phyloP scores from a whole-genome alignment of 495 filamentous ascomycete species.

The Xeromyces bisporus region DNA sequence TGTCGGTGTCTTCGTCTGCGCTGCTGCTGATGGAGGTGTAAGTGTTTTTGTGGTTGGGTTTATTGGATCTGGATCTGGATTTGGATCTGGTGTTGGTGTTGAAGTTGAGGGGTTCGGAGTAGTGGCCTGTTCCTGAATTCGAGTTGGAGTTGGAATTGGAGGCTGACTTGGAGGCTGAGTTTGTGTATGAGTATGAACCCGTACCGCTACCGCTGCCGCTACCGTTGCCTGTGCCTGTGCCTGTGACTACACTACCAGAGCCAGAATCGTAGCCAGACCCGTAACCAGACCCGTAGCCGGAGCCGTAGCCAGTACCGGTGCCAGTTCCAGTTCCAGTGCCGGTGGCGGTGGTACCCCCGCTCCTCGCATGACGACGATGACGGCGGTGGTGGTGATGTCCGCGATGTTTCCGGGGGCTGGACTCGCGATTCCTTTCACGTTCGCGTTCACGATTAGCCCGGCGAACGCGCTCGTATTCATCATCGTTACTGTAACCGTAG shows the following conservation, averaged over 20 bases:
- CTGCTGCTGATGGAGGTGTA: conserved; percentile 33
- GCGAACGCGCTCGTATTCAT: conserved; percentile 1
- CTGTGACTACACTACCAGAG: no score
- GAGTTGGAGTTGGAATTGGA: conserved; percentile 21
- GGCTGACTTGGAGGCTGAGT: conserved; percentile 24
- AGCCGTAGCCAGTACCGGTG: no score
- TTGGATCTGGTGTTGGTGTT: conserved; percentile 27
- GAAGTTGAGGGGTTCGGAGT: conserved; percentile 39
- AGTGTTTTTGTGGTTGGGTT: no score
- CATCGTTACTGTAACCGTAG: conserved; percentile 1
- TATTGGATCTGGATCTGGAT: conserved; percentile 27
- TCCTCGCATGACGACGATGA: no score
- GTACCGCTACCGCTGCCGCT: no score
- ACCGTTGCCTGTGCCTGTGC: no score
- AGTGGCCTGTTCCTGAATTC: conserved; percentile 30
- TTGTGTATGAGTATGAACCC: no score
- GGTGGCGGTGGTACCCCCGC: no score
- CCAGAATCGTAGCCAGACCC: no score
- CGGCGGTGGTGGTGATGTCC: no score
- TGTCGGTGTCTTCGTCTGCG: conserved; percentile 37
- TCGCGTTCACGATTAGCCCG: conserved; percentile 1
- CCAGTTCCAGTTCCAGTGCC: no score
- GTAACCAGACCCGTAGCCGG: no score
- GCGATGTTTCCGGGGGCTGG: conserved; percentile 11
- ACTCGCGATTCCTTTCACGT: conserved; percentile 2